Percentiles rank a stretch among this genome's conserved stretches.
phyloP scores from a whole-genome alignment of 2,329 filamentous ascomycete genomes.

The Bipolaris zeicola region DNA sequence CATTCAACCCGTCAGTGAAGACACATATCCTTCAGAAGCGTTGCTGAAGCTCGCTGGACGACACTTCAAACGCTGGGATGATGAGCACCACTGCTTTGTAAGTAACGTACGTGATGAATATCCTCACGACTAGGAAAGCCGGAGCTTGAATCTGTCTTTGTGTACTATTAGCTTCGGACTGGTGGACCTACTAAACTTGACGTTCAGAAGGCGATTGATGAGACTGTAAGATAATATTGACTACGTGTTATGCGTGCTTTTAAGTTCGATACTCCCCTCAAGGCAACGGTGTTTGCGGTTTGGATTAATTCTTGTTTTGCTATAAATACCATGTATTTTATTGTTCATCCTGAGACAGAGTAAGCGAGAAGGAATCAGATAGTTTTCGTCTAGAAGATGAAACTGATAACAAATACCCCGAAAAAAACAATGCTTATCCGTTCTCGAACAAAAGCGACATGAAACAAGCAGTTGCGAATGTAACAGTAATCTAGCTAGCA shows the following conservation, averaged over 20 bases:
- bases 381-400: neutral
- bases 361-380: too few species aligned
- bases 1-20: conserved; percentile 57
- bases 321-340: neutral
- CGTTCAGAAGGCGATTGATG: neutral
- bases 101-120: conserved; percentile 85
- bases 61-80: conserved; percentile 88
- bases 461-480: neutral
- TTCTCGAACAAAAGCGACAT: neutral
- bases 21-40: conserved; percentile 56
- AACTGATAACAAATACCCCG: too few species aligned
- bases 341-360: too few species aligned
- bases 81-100: conserved; percentile 69
- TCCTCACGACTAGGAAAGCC: conserved; percentile 71
- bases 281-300: neutral
- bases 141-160: too few species aligned
- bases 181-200: too few species aligned
- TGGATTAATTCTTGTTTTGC: neutral
- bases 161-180: neutral
- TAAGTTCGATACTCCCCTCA: neutral
- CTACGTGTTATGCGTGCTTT: neutral
- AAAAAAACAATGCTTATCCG: neutral
- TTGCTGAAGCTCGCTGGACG: conserved; percentile 76
- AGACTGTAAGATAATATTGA: neutral
- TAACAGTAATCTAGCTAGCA: neutral